Conservation (phyloP, 768 basidiomycete genomes). For the Pleurotus tuber-regium region DNA sequence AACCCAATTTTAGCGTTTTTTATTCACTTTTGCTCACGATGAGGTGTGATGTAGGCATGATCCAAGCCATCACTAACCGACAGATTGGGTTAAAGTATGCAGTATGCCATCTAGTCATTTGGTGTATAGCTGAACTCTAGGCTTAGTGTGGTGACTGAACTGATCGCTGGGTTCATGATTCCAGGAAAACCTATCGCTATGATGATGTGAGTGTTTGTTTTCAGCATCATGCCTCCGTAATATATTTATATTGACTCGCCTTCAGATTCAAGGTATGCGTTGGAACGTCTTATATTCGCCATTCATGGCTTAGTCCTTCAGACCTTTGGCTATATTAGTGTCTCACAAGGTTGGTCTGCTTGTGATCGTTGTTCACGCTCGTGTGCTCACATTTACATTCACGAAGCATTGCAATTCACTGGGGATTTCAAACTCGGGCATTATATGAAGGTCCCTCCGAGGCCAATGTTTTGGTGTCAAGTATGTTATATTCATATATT, state of each 20-base stretch:
- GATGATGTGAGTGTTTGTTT: constrained; percentile 52
- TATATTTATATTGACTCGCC: not conserved
- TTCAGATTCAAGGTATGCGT: constrained; percentile 7
- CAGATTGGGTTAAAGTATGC: constrained; percentile 57
- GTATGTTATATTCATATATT: constrained; percentile 22
- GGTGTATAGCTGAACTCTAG: not conserved
- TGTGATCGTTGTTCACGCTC: not conserved
- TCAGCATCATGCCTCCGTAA: not conserved
- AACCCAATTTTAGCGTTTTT: constrained; percentile 22
- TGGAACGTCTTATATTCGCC: not conserved
- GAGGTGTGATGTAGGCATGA: constrained; percentile 42
- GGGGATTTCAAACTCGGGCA: constrained; percentile 78
- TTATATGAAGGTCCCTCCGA: constrained; percentile 67
- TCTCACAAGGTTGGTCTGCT: constrained; percentile 41
- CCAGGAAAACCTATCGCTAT: constrained; percentile 70
- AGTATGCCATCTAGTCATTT: not conserved
- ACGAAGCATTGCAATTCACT: constrained; percentile 60
- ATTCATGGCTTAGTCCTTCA: constrained; percentile 16
- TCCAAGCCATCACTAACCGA: constrained; percentile 80
- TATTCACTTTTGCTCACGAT: not conserved
- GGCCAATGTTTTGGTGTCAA: constrained; percentile 69
- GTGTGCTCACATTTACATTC: constrained; percentile 21
- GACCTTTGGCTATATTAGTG: constrained; percentile 67
- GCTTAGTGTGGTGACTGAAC: constrained; percentile 65
- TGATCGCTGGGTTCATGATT: constrained; percentile 59